phyloP scores from a whole-genome alignment of 768 basidiomycete species.

The Collybiopsis confluens region DNA sequence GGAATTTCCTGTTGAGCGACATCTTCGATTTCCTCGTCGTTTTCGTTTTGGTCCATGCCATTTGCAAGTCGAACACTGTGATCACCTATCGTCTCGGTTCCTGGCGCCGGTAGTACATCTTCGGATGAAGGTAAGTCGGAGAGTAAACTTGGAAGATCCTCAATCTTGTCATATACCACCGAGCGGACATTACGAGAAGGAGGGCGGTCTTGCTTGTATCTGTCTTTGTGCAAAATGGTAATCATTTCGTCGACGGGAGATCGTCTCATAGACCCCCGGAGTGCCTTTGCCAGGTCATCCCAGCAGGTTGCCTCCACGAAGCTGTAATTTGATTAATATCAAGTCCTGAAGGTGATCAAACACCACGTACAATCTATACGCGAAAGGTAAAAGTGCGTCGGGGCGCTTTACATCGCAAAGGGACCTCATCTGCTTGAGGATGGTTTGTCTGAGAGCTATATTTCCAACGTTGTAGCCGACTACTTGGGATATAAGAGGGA shows the following conservation, averaged over 20 bases:
- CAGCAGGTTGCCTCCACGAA: conserved; percentile 23
- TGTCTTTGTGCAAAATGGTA: conserved; percentile 18
- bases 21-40: conserved; percentile 9
- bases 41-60: conserved; percentile 16
- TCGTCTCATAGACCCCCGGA: conserved; percentile 13
- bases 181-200: conserved; percentile 18
- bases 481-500: conserved; percentile 10
- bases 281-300: conserved; percentile 19
- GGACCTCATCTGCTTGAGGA: conserved; percentile 17
- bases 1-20: conserved; percentile 4
- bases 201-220: not conserved
- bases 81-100: too few relatives aligned
- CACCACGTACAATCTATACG: conserved; percentile 15
- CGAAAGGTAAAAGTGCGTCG: conserved; percentile 5
- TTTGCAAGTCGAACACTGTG: too few relatives aligned
- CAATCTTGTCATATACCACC: conserved; percentile 24
- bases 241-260: conserved; percentile 21
- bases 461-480: conserved; percentile 30
- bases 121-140: conserved; percentile 13
- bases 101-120: too few relatives aligned
- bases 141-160: conserved; percentile 27
- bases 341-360: not conserved
- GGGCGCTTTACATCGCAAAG: conserved; percentile 10
- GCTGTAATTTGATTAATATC: conserved; percentile 6
- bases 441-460: conserved; percentile 3